Base-by-base conservation (phyloP, 2,329 filamentous ascomycete species). In the Talaromyces sp. region DNA sequence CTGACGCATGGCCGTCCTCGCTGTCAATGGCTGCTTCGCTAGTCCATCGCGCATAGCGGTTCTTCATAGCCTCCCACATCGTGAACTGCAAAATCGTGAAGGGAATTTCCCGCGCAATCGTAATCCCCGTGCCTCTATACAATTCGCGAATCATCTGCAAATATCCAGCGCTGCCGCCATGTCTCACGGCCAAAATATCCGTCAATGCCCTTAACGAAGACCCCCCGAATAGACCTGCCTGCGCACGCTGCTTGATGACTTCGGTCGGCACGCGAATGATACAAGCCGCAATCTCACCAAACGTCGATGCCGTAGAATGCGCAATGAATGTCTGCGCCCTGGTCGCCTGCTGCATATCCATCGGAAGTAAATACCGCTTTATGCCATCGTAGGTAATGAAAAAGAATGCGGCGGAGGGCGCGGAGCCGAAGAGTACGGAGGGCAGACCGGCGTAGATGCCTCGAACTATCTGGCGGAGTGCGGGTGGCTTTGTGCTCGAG, bases 71-170 rank as follows among this genome's bases (percentile, higher is more conserved):
- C 80, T 99, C 95, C 95, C 95, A 99, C 68, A 99, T 85, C 54
- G 95, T 95, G 76, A 99, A 99, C 79, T 99, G 95, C 68, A 99
- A 90, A 10, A 97, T 89, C 2, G 96, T 98, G 74, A 99, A 99
- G 3, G 95, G 95, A 67, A 99, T 93, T 82, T 99, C 95, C 66
- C 95, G 88, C 81, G 97, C 90, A 61, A 99, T 89, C 1, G 95
- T 99, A 71, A 98, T 93, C 19, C 88, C 86, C 85, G 93, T 97
- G 1, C 96, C 95, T 41, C 95, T 85, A 78, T 99, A 99, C 64
- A 99, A 79, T 79, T 97, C 93, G 67, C 86, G 82, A 84, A 91
- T 88, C 57, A 98, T 90, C 31, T 87, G 73, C 80, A 67, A 70
- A 68, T 66, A 82, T 41, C 33, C 85, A 77, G 67, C 63, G 11